Percentiles rank a stretch among this genome's conserved stretches.
phyloP scores from a whole-genome alignment of 2,329 filamentous ascomycete genomes.

The Cercospora nicotianae region DNA sequence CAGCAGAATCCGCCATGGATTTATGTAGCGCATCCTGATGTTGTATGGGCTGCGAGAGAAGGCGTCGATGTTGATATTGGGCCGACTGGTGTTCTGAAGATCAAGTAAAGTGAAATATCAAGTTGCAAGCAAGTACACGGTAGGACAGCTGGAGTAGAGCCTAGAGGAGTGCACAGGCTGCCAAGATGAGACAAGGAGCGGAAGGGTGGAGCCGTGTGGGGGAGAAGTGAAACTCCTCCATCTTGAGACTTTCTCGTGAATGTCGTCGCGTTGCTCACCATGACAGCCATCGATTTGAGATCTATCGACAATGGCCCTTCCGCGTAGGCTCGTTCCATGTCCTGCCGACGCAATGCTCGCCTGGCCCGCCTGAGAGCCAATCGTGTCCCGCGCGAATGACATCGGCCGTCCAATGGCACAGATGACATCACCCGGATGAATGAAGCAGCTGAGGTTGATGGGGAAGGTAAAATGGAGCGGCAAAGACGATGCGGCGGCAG shows the following conservation, averaged over 20 bases:
- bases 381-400: neutral
- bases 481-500: neutral
- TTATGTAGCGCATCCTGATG: slow-evolving; percentile 17
- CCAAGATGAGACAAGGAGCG: neutral
- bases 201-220: neutral
- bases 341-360: neutral
- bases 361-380: neutral
- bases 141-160: neutral
- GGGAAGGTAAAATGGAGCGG: neutral
- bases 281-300: neutral
- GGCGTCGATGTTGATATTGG: slow-evolving; percentile 9
- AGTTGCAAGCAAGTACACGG: no score
- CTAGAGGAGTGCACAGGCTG: neutral
- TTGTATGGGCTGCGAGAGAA: slow-evolving; percentile 13
- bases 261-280: neutral
- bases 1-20: slow-evolving; percentile 17
- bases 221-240: neutral
- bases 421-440: neutral
- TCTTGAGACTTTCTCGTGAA: neutral
- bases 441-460: neutral
- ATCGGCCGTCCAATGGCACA: neutral
- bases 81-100: slow-evolving; percentile 1
- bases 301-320: neutral
- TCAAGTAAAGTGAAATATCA: neutral
- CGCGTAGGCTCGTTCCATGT: neutral